Evolutionary conservation across 2,329 filamentous ascomycete genomes (phyloP), one percentile per base, ranked within the genome.

Genomic region (Aureobasidium sp.): DNA sequence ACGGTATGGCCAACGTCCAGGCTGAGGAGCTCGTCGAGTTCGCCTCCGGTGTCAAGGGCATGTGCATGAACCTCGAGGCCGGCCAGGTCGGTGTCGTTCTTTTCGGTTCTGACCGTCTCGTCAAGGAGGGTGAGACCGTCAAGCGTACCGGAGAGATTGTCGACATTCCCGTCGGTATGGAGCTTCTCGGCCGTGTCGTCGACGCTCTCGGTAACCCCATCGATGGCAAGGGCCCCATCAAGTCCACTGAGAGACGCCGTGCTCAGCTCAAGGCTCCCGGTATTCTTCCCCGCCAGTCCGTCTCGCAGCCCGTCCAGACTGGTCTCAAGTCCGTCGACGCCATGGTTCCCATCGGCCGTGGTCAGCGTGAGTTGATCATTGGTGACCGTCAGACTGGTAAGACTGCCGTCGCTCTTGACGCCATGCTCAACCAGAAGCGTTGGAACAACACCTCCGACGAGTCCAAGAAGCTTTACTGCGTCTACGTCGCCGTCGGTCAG

Each of bases 31-130:
- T 99, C 78, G 94, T 99, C 77, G 94, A 99, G 92, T 99, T 99
- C 84, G 90, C 94, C 74, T 99, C 94, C 69, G 94, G 94, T 79
- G 94, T 97, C 81, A 97, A 97, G 88, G 94, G 94, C 79, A 99
- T 99, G 94, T 97, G 93, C 90, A 97, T 99, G 93, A 99, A 99
- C 89, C 87, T 99, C 81, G 94, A 99, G 84, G 94, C 94, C 79
- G 94, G 94, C 79, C 94, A 97, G 82, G 94, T 99, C 82, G 94
- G 94, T 96, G 92, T 99, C 74, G 94, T 99, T 86, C 86, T 99
- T 75, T 99, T 99, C 86, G 94, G 94, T 87, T 97, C 94, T 75
- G 94, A 99, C 83, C 92, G 94, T 92, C 85, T 96, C 73, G 94
- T 99, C 86, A 94, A 90, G 85, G 94, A 99, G 82, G 94, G 94